These are phyloP conservation scores for Thielaviopsis euricoi DNA, from an alignment of 2,329 filamentous ascomycete genomes.

Conservation along the genomic window DNA sequence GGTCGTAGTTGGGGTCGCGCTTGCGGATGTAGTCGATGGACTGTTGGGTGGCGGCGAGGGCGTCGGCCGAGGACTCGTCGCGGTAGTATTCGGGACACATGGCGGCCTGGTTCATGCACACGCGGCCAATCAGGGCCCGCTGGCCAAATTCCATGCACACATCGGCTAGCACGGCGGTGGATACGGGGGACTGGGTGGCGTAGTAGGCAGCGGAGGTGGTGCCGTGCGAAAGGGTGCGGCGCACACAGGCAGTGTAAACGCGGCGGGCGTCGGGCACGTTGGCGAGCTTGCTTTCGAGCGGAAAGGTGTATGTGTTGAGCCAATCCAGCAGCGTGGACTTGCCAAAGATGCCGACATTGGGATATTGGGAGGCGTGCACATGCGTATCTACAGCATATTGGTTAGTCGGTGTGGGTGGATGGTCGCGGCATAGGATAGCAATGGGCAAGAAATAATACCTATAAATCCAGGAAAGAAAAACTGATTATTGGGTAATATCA, in stretches of 20 bases:
- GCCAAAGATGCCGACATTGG: constrained; percentile 86
- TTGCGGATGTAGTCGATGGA: constrained; percentile 48
- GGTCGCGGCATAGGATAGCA: too few relatives aligned
- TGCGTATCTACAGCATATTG: constrained; percentile 73
- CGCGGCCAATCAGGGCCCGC: constrained; percentile 75
- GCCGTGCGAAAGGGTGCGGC: constrained; percentile 69
- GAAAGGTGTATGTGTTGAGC: constrained; percentile 90
- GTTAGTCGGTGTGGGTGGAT: too few relatives aligned
- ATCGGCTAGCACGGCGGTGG: constrained; percentile 81
- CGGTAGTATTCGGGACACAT: constrained; percentile 63
- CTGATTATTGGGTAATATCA: constrained; percentile 30
- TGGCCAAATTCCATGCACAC: constrained; percentile 70
- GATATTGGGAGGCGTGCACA: constrained; percentile 87
- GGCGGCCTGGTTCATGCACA: constrained; percentile 71
- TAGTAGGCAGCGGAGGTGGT: constrained; percentile 94
- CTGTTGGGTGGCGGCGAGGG: constrained; percentile 37
- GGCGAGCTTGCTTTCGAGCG: constrained; percentile 64
- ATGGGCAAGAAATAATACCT: constrained; percentile 37
- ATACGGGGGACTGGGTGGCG: constrained; percentile 69
- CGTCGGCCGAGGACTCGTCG: constrained; percentile 47
- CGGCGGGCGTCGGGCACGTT: constrained; percentile 43
- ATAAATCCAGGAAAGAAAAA: constrained; percentile 81
- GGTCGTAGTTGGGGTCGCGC: constrained; percentile 46
- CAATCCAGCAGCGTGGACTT: constrained; percentile 85
- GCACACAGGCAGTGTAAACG: constrained; percentile 65